Evolutionary conservation across 2,329 filamentous ascomycete genomes (phyloP), one percentile per base, ranked within the genome.

Genomic region (Scedosporium boydii): DNA sequence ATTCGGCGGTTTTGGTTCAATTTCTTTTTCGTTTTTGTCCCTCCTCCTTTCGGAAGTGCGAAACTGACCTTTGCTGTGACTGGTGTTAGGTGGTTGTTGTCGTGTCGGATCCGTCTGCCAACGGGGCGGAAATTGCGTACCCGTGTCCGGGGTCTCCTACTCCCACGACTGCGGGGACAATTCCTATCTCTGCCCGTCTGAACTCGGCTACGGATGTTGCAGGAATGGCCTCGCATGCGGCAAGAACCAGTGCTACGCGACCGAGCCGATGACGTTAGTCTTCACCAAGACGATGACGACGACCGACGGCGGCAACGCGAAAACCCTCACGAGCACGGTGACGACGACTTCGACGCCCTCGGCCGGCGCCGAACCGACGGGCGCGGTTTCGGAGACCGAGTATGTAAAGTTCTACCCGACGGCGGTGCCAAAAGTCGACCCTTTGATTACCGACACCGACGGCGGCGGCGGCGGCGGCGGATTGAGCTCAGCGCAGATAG

Each of bases 151-250:
- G 9, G 69, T 72, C 4, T 68, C 77, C 0, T 71, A 70, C 34
- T 74, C 73, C 6, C 70, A 72, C 62, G 72, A 70, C 16, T 86
- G 83, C 60, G 75, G 76, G 5, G 65, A 72, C 2, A 75, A 71
- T 63, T 80, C 77, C 57, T 80, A 75, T 62, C 71, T 77, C 3
- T 86, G 83, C 63, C 77, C 83, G 1, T 67, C 77, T 4, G 80
- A 79, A 1, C 66, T 81, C 3, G 78, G 77, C 60, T 80, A 77
- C 63, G 83, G 82, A 0, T 86, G 83, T 65, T 86, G 83, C 67
- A 71, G 70, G 2, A 76, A 70, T 57, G 78, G 78, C 4, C 76
- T 80, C 74, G 78, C 70, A 27, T 86, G 83, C 66, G 82, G 75
- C 2, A 38, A 67, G 27, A 71, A 71, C 26, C 70, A 73, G 58